These are phyloP conservation scores for Acanthamoeba royreba DNA, from an alignment of 208 protist genomes.

Conservation along the genomic window DNA sequence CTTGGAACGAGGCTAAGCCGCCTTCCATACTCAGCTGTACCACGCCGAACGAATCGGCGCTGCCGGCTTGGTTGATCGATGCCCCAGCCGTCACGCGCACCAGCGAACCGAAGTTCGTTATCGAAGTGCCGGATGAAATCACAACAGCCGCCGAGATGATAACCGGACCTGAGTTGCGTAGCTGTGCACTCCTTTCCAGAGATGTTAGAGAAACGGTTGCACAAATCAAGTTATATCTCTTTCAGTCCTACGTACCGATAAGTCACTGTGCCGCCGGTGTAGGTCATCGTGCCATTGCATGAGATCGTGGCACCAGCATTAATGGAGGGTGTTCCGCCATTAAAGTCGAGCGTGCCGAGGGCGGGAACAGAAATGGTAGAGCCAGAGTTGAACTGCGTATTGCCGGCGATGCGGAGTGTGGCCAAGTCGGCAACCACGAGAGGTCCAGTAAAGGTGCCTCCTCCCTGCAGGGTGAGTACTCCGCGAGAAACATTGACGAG, in stretches of 20 bases:
- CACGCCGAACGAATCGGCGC: background rate
- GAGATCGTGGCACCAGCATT: background rate
- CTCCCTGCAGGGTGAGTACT: background rate
- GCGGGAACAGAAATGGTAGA: background rate
- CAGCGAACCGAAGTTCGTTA: background rate
- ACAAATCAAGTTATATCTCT: too few species aligned
- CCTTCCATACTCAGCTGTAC: background rate
- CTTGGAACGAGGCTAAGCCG: background rate
- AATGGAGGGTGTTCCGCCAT: background rate
- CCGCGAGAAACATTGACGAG: background rate
- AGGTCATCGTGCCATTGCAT: background rate
- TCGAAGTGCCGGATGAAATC: constrained; percentile 24
- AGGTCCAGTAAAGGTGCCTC: background rate
- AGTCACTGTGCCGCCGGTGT: background rate
- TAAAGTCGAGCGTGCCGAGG: background rate
- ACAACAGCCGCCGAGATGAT: too few species aligned
- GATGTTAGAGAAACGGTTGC: too few species aligned
- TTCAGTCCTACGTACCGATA: background rate
- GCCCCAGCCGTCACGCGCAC: background rate
- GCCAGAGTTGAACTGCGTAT: background rate
- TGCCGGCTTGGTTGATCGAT: background rate
- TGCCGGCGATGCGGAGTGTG: background rate
- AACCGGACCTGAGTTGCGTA: too few species aligned
- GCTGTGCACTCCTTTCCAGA: too few species aligned
- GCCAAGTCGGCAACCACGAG: background rate